Base-by-base conservation (phyloP, 1,284 basidiomycete genomes). In the Ceratobasidium sp. region DNA sequence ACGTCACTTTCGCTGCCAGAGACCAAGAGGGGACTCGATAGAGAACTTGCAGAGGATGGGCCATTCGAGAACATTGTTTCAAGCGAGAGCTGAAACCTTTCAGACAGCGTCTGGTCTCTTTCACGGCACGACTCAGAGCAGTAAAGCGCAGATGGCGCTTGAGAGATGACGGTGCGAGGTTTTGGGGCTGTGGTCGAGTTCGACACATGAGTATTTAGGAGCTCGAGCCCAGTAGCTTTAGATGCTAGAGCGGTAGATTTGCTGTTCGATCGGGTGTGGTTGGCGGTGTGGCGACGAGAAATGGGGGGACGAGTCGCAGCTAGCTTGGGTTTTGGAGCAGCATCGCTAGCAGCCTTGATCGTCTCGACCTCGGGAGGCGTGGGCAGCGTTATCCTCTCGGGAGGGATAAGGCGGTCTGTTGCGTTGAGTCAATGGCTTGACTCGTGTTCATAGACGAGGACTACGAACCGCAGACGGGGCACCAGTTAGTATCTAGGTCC, bases 81-180 rank as follows among this genome's bases (percentile, higher is more conserved):
- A 18, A 10, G 28, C 23, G 39, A 57, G 5, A 55, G 53, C 41
- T 70, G 52, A 41, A 70, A 70, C 3, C 53, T 34, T 39, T 70
- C 65, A 1, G 65, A 58, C 6, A 43, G 34, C 1, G 23, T 53
- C 23, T 70, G 65, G 65, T 70, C 65, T 34, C 41, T 43, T 34
- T 70, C 65, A 4, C 65, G 52, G 32, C 91, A 93, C 77, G 88
- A 85, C 74, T 91, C 89, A 1, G 90, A 92, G 81, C 91, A 93
- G 21, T 92, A 93, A 74, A 93, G 85, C 26, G 91, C 90, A 36
- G 86, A 87, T 14, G 89, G 91, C 0, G 84, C 83, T 78, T 89
- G 89, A 81, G 92, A 90, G 81, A 92, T 92, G 80, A 92, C 83
- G 6, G 87, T 88, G 48, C 87, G 85, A 41, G 84, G 30, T 83